A percentile compares a stretch with the other conserved stretches of the same genome.
Conservation (phyloP, 2,329 filamentous ascomycete genomes). For the Aureobasidium sp. region DNA sequence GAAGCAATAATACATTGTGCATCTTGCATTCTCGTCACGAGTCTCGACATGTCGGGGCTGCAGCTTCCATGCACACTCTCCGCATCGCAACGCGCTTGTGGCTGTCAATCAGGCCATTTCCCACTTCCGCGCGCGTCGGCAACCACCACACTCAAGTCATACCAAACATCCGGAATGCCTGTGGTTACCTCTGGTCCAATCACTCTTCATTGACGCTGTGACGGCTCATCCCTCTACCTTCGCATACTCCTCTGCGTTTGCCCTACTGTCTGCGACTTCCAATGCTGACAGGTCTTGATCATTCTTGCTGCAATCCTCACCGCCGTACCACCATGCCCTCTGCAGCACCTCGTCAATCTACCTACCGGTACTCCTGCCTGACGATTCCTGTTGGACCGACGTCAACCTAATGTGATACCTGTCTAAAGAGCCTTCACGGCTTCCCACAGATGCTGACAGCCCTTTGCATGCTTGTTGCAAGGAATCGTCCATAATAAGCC, state of each 20-base stretch:
- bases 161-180: neutral
- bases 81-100: constrained; percentile 3
- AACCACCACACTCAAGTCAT: neutral
- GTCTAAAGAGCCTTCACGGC: neutral
- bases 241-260: neutral
- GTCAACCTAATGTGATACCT: neutral
- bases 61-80: neutral
- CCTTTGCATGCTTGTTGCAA: neutral
- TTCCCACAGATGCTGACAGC: neutral
- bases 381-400: neutral
- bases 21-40: constrained; percentile 3
- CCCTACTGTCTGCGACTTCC: neutral
- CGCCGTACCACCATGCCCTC: neutral
- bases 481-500: neutral
- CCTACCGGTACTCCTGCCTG: neutral
- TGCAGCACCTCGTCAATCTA: neutral
- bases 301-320: neutral
- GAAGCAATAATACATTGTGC: neutral
- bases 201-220: neutral
- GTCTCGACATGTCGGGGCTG: neutral
- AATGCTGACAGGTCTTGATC: neutral
- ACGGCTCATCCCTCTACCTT: neutral
- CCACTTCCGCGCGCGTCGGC: neutral
- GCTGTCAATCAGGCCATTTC: neutral
- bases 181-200: neutral